These are phyloP conservation scores for Lagerstroemia speciosa DNA, from an alignment of 345 rosid species.

Conservation along the genomic window DNA sequence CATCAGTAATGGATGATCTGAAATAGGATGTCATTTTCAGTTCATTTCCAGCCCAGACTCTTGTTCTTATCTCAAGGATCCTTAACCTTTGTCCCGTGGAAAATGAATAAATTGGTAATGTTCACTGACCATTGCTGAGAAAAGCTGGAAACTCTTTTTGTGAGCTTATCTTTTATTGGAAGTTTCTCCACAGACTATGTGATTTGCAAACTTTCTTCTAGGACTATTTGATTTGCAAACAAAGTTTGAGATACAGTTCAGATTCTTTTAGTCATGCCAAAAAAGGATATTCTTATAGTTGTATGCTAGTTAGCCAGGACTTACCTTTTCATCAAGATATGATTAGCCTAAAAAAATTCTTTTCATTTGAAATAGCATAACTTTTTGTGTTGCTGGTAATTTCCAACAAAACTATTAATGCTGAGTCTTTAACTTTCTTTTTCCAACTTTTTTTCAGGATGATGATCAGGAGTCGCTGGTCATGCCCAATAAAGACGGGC, in stretches of 20 bases:
- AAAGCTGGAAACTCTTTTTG: not conserved
- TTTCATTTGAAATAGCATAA: not conserved
- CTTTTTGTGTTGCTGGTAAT: too few species aligned
- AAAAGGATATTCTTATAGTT: not conserved
- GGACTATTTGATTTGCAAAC: not conserved
- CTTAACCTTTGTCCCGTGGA: not conserved
- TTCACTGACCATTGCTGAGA: not conserved
- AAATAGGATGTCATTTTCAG: not conserved
- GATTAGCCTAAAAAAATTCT: not conserved
- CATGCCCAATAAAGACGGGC: conserved; percentile 62
- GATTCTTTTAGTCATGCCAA: too few species aligned
- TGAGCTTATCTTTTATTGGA: not conserved
- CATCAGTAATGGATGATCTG: not conserved
- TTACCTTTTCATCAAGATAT: not conserved
- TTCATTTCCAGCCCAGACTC: not conserved
- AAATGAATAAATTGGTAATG: not conserved
- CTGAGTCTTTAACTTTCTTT: too few species aligned
- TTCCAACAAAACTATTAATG: too few species aligned
- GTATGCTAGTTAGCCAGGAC: not conserved
- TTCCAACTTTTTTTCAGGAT: conserved; percentile 37
- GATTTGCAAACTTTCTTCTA: too few species aligned
- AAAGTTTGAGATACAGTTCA: not conserved
- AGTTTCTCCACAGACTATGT: not conserved
- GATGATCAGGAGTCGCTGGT: conserved; percentile 66
- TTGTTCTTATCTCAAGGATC: not conserved